phyloP scores from a whole-genome alignment of 768 basidiomycete species.

The Lentinula aciculospora region DNA sequence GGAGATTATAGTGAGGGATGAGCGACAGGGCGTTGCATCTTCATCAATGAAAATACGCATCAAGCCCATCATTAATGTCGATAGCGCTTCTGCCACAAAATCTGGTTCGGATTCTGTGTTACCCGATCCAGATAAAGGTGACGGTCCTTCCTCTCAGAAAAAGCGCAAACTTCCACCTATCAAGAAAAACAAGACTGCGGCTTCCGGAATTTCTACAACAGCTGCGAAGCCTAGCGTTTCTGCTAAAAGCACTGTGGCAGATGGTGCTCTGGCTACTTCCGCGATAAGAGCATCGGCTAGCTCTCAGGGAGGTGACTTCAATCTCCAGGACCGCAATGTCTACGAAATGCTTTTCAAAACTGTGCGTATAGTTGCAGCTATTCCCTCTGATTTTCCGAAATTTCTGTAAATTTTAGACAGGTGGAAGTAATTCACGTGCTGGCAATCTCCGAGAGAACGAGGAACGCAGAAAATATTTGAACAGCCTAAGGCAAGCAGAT shows the following conservation, averaged over 20 bases:
- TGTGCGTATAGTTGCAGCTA: slow-evolving; percentile 25
- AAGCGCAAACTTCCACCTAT: slow-evolving; percentile 66
- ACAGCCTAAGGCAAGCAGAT: slow-evolving; percentile 67
- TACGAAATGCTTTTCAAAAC: slow-evolving; percentile 60
- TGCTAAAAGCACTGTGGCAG: slow-evolving; percentile 9
- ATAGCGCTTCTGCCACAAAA: background rate
- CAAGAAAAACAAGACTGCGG: slow-evolving; percentile 52
- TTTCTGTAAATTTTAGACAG: slow-evolving; percentile 23
- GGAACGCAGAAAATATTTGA: slow-evolving; percentile 62
- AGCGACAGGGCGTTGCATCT: slow-evolving; percentile 23
- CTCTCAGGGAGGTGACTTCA: slow-evolving; percentile 48
- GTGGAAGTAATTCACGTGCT: slow-evolving; percentile 37
- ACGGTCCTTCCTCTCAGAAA: slow-evolving; percentile 21
- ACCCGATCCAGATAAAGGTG: slow-evolving; percentile 5
- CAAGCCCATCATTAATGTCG: background rate
- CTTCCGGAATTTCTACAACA: slow-evolving; percentile 16
- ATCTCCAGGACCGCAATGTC: slow-evolving; percentile 55
- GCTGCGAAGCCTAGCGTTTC: slow-evolving; percentile 23
- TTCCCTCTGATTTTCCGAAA: background rate
- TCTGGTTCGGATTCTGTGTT: slow-evolving; percentile 5
- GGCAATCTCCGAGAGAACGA: slow-evolving; percentile 46
- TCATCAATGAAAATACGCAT: background rate
- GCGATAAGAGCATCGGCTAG: slow-evolving; percentile 33
- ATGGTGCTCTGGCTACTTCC: slow-evolving; percentile 6
- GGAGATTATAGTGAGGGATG: slow-evolving; percentile 34